Base-by-base conservation (phyloP, 768 basidiomycete genomes). In the Erythrobasidium yunnanense region DNA sequence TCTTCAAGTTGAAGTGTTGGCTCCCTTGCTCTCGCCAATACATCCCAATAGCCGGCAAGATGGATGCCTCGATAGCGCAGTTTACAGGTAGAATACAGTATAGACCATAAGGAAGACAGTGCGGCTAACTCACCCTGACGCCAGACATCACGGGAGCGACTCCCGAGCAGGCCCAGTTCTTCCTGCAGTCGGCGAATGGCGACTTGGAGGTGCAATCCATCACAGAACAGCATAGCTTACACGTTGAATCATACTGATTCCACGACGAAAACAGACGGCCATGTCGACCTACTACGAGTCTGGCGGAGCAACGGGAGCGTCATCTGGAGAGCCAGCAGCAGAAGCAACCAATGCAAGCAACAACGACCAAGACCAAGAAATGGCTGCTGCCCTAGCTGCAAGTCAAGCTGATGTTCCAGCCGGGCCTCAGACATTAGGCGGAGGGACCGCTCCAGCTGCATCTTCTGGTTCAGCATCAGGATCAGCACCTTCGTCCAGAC, bases 131-230 rank as follows among this genome's bases (percentile, higher is more conserved):
- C 38, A n/a, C 11, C n/a, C 11, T 11, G n/a, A 11, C 38, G 38
- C 11, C 38, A 22, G 17, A 29, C 27, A 32, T 72, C 55, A 70
- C 71, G 11, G 68, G 68, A 25, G 34, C 49, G 22, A 25, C 35
- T 0, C 23, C 35, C 29, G 53, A 68, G 23, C 70, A 68, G 30
- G 71, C 71, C 29, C 34, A 46, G 30, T 72, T 72, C 70, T 72
- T 38, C 68, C 71, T 72, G 66, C 70, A 69, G 3, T 60, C 68
- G 11, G 55, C 56, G 20, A 55, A 46, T 15, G 70, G 70, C 3
- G 62, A 72, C 50, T 23, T 71, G 7, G 49, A 70, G 25, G 70
- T 70, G 8, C n/a, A 55, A 50, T 0, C 8, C 56, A 25, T 2
- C 15, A 7, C 5, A 2, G 4, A 6, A 18, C 7, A 18, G 3